These are phyloP conservation scores for Nepenthes gracilis DNA, from an alignment of 148 eudicot genomes.

Conservation along the genomic window DNA sequence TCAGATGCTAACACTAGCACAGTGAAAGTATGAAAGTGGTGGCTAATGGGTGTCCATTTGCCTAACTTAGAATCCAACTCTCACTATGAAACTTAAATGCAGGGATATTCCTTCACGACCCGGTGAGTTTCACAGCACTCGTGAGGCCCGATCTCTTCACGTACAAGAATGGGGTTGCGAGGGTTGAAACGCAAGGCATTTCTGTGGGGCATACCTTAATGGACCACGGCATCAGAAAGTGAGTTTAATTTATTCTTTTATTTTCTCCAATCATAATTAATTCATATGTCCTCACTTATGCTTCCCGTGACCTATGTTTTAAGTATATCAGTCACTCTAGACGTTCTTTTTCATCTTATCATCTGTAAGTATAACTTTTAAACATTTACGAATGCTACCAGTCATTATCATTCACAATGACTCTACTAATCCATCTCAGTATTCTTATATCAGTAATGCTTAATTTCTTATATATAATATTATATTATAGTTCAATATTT, in stretches of 20 bases:
- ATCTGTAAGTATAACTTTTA: no score
- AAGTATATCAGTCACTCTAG: no score
- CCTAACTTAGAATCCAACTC: not conserved
- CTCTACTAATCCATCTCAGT: not conserved
- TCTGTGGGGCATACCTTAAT: slow-evolving; percentile 70
- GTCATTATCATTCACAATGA: not conserved
- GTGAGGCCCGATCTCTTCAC: slow-evolving; percentile 87
- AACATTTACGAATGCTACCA: no score
- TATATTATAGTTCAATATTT: not conserved
- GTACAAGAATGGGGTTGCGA: slow-evolving; percentile 77
- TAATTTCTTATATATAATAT: not conserved
- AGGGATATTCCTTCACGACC: slow-evolving; percentile 93
- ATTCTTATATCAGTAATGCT: not conserved
- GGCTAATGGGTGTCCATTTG: no score
- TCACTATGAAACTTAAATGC: slow-evolving; percentile 1
- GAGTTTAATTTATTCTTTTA: slow-evolving; percentile 3
- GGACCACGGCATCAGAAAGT: slow-evolving; percentile 92
- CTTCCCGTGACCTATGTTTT: no score
- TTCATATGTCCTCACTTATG: no score
- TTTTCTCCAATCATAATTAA: not conserved
- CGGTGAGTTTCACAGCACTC: slow-evolving; percentile 76
- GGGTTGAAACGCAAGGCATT: slow-evolving; percentile 94
- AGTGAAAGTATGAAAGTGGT: no score
- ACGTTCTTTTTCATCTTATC: no score
- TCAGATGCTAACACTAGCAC: no score